Evolutionary conservation across 306 rosid species (phyloP).

Genomic region (Boehmeria nivea): DNA sequence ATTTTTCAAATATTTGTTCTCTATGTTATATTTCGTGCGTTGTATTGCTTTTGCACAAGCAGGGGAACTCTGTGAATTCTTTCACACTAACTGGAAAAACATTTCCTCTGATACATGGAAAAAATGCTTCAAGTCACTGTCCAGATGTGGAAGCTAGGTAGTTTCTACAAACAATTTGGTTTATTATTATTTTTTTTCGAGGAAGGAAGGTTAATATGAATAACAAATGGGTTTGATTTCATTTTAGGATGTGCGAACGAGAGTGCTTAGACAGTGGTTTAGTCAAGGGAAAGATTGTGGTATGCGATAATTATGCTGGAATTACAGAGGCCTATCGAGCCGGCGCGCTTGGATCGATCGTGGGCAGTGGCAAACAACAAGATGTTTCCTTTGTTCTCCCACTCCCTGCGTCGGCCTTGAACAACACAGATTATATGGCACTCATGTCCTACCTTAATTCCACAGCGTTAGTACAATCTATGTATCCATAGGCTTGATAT

Average conservation of each 20-base stretch:
- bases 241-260: not conserved
- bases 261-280: not conserved
- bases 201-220: not conserved
- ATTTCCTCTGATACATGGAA: slow-evolving; percentile 21
- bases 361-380: too few species aligned
- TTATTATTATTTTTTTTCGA: too few species aligned
- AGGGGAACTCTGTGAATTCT: slow-evolving; percentile 29
- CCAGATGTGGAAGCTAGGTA: not conserved
- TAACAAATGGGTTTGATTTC: too few species aligned
- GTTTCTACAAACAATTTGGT: not conserved
- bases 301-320: not conserved
- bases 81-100: slow-evolving; percentile 14
- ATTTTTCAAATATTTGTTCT: not conserved
- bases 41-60: not conserved
- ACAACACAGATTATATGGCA: not conserved
- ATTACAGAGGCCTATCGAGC: not conserved
- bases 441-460: slow-evolving; percentile 8
- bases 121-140: slow-evolving; percentile 11
- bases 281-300: slow-evolving; percentile 36
- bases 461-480: slow-evolving; percentile 4
- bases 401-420: slow-evolving; percentile 4
- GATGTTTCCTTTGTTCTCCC: not conserved
- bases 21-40: too few species aligned
- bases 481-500: not conserved
- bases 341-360: slow-evolving; percentile 15